Percentiles rank a stretch among this genome's conserved stretches.
These are phyloP conservation scores for Lactifluus piperatus DNA, from an alignment of 768 basidiomycete species.

Conservation along the genomic window DNA sequence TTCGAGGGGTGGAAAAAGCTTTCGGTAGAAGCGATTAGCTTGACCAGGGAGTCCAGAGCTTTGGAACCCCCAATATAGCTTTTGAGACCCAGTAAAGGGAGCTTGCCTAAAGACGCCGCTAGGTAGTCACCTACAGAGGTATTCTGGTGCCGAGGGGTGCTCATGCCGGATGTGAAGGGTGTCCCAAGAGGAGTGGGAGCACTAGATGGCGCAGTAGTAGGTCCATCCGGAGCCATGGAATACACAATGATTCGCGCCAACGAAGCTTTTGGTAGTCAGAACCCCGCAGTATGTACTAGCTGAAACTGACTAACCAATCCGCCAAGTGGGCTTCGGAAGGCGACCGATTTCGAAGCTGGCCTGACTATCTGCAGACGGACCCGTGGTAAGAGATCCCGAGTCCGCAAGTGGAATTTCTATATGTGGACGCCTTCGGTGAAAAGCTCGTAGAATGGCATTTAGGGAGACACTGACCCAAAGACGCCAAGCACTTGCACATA, in stretches of 20 bases:
- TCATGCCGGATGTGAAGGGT: slow-evolving; percentile 54
- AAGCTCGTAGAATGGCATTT: background rate
- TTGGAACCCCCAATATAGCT: slow-evolving; percentile 76
- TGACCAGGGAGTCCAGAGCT: slow-evolving; percentile 78
- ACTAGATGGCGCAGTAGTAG: slow-evolving; percentile 48
- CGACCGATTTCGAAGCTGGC: slow-evolving; percentile 67
- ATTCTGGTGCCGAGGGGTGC: slow-evolving; percentile 44
- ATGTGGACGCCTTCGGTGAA: slow-evolving; percentile 3
- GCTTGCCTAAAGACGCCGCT: slow-evolving; percentile 47
- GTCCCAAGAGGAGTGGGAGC: slow-evolving; percentile 68
- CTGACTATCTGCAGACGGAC: slow-evolving; percentile 64
- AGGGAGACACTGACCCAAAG: slow-evolving; percentile 51
- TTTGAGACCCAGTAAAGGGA: slow-evolving; percentile 32
- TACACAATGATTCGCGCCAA: slow-evolving; percentile 82
- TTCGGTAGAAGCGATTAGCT: slow-evolving; percentile 79
- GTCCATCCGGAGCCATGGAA: slow-evolving; percentile 68
- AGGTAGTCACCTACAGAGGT: slow-evolving; percentile 47
- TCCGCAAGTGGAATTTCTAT: slow-evolving; percentile 67
- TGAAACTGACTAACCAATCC: slow-evolving; percentile 46
- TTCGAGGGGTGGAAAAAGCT: slow-evolving; percentile 89
- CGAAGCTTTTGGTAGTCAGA: slow-evolving; percentile 41
- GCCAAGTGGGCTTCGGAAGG: slow-evolving; percentile 63
- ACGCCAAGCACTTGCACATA: slow-evolving; percentile 82
- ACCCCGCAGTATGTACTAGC: slow-evolving; percentile 8
- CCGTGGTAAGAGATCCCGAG: slow-evolving; percentile 65